These are phyloP conservation scores for Fusarium anthophilum DNA, from an alignment of 2,329 filamentous ascomycete species.

Conservation along the genomic window DNA sequence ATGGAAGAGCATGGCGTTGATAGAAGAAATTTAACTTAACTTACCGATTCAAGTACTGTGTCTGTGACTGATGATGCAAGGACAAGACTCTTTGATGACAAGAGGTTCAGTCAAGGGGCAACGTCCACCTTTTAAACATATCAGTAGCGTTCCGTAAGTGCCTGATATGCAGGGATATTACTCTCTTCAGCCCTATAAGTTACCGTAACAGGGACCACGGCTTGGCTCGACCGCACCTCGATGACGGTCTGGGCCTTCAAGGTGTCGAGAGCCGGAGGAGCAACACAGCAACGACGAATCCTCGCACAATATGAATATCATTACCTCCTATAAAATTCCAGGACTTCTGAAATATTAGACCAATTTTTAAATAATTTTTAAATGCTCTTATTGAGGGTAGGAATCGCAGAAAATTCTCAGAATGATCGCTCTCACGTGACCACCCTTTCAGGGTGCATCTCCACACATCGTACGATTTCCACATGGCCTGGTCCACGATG, in stretches of 20 bases:
- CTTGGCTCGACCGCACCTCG: conserved; percentile 28
- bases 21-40: conserved; percentile 21
- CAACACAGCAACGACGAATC: background rate
- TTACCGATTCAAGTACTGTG: background rate
- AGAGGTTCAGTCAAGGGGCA: background rate
- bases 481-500: conserved; percentile 25
- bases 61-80: background rate
- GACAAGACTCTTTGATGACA: background rate
- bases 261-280: background rate
- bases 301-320: fast-evolving
- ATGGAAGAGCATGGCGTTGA: conserved; percentile 9
- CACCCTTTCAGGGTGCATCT: conserved; percentile 22
- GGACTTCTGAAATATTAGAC: fast-evolving
- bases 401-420: no score
- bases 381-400: background rate
- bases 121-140: conserved; percentile 26
- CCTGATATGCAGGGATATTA: conserved; percentile 36
- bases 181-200: conserved; percentile 31
- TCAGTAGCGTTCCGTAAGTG: conserved; percentile 28
- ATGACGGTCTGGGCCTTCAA: conserved; percentile 36
- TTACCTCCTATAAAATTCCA: fast-evolving
- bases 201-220: conserved; percentile 31
- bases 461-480: conserved; percentile 40
- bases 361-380: background rate
- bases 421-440: conserved; percentile 16